These are phyloP conservation scores for Alternaria ethzedia DNA, from an alignment of 2,329 filamentous ascomycete species.

Conservation along the genomic window DNA sequence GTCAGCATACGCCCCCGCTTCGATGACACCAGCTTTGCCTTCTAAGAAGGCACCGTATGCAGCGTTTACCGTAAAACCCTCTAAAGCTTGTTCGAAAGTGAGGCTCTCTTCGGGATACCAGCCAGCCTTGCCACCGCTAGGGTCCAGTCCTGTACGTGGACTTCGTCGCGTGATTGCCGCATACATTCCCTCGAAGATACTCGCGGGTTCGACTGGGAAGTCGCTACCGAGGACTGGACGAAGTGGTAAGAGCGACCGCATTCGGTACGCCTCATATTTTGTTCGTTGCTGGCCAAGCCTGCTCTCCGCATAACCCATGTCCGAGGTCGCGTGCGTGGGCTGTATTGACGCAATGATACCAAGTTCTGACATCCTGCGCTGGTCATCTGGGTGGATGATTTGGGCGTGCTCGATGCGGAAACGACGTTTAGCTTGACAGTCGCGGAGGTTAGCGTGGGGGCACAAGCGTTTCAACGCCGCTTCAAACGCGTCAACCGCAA, in stretches of 20 bases:
- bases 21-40: constrained; percentile 64
- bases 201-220: constrained; percentile 73
- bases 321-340: constrained; percentile 74
- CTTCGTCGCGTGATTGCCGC: constrained; percentile 68
- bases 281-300: constrained; percentile 66
- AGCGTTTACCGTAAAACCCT: constrained; percentile 66
- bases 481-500: constrained; percentile 68
- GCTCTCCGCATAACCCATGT: constrained; percentile 70
- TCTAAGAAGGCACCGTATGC: constrained; percentile 67
- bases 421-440: constrained; percentile 62
- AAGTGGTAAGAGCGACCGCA: constrained; percentile 65
- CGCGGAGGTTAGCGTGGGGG: constrained; percentile 44
- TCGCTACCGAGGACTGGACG: constrained; percentile 69
- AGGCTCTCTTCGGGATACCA: constrained; percentile 68
- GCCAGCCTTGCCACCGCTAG: constrained; percentile 56
- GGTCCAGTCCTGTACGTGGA: constrained; percentile 56
- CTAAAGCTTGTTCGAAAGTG: constrained; percentile 64
- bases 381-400: constrained; percentile 71
- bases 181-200: constrained; percentile 72
- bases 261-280: constrained; percentile 66
- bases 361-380: constrained; percentile 62
- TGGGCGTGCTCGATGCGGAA: constrained; percentile 75
- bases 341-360: constrained; percentile 73
- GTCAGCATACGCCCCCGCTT: constrained; percentile 68
- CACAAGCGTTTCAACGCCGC: constrained; percentile 63